phyloP scores from a whole-genome alignment of 1,284 basidiomycete genomes.

The Leccinum subfulvum region DNA sequence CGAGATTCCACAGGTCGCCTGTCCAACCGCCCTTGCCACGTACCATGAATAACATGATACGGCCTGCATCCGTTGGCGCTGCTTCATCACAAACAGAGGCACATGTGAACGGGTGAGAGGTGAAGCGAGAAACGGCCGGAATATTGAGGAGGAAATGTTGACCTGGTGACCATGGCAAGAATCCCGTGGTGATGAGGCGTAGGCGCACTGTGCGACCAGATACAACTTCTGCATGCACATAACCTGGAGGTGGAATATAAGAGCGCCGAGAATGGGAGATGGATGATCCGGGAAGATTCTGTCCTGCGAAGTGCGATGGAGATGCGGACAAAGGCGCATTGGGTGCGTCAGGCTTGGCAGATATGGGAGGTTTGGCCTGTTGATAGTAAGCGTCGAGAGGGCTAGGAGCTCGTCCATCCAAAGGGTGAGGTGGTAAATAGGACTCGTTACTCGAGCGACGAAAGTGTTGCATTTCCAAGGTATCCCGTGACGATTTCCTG shows the following conservation, averaged over 20 bases:
- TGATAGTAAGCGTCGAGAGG: slow-evolving; percentile 27
- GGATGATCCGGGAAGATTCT: slow-evolving; percentile 4
- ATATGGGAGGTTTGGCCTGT: slow-evolving; percentile 6
- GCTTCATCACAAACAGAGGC: slow-evolving; percentile 65
- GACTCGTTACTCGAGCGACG: slow-evolving; percentile 9
- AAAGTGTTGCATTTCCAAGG: slow-evolving; percentile 28
- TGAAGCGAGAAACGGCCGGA: slow-evolving; percentile 66
- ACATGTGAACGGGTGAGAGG: slow-evolving; percentile 83
- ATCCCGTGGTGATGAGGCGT: slow-evolving; percentile 62
- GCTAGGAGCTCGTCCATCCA: slow-evolving; percentile 21
- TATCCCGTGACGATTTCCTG: slow-evolving; percentile 7
- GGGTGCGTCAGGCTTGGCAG: slow-evolving; percentile 1
- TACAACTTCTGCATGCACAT: slow-evolving; percentile 74
- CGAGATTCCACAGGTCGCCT: slow-evolving; percentile 63
- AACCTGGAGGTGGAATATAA: slow-evolving; percentile 63
- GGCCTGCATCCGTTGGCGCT: slow-evolving; percentile 42
- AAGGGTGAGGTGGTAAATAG: background rate
- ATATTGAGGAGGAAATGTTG: slow-evolving; percentile 78
- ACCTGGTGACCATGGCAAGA: slow-evolving; percentile 72
- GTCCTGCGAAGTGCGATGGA: slow-evolving; percentile 2
- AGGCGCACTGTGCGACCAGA: slow-evolving; percentile 78
- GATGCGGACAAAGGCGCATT: background rate
- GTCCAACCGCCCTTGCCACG: slow-evolving; percentile 81
- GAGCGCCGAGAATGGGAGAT: background rate
- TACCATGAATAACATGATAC: slow-evolving; percentile 71